Evolutionary conservation across 495 filamentous ascomycete genomes (phyloP).

Genomic region (Penicillium diatomitis): DNA sequence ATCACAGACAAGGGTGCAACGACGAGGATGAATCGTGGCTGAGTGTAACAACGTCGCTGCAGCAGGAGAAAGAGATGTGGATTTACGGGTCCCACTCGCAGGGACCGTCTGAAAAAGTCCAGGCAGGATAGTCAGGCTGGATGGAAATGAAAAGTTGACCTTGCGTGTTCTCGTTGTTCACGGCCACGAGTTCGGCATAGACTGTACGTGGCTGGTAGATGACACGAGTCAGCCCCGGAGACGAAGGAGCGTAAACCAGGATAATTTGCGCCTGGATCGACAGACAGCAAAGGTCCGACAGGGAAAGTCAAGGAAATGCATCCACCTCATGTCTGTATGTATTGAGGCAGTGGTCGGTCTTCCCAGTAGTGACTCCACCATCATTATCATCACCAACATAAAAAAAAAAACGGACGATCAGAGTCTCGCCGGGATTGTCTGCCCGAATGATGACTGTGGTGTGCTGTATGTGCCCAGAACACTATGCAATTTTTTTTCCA

Average conservation of each 20-base stretch:
- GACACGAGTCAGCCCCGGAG: neutral
- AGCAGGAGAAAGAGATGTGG: slow-evolving; percentile 7
- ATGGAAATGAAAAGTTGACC: slow-evolving; percentile 11
- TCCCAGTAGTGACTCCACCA: too few relatives aligned
- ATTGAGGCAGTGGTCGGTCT: too few relatives aligned
- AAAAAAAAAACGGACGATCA: too few relatives aligned
- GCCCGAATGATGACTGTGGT: too few relatives aligned
- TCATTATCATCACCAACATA: too few relatives aligned
- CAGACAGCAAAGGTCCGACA: neutral
- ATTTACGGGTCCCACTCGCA: neutral
- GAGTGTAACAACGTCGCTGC: slow-evolving; percentile 3
- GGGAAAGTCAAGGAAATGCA: too few relatives aligned
- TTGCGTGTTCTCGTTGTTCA: neutral
- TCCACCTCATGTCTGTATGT: too few relatives aligned
- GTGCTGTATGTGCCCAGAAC: too few relatives aligned
- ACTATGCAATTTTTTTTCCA: too few relatives aligned
- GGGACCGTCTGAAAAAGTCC: neutral
- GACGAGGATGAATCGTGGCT: slow-evolving; percentile 4
- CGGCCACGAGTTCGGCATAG: slow-evolving; percentile 7
- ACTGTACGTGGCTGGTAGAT: slow-evolving; percentile 11
- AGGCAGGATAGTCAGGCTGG: neutral
- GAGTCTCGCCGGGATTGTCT: too few relatives aligned
- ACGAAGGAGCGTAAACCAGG: too few relatives aligned
- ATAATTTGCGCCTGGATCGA: neutral
- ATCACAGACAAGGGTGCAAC: neutral